These are phyloP conservation scores for Epichloe coenophiala DNA, from an alignment of 2,329 filamentous ascomycete genomes.

Conservation along the genomic window DNA sequence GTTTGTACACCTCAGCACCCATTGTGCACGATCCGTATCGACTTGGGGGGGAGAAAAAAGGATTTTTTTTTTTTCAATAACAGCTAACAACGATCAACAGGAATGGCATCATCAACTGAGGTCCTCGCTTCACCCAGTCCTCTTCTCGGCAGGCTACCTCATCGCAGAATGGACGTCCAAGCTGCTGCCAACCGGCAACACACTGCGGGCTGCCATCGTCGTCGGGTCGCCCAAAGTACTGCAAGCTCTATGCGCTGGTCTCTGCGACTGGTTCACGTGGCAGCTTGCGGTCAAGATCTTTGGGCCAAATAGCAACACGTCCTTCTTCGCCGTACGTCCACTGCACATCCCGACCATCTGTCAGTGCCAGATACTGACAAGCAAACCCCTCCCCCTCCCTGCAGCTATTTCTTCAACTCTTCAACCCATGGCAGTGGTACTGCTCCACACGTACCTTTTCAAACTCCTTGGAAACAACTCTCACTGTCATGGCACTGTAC, in stretches of 20 bases:
- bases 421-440: slow-evolving; percentile 80
- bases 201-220: slow-evolving; percentile 51
- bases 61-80: too few relatives aligned
- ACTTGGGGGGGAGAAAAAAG: accelerated
- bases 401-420: slow-evolving; percentile 23
- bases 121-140: slow-evolving; percentile 77
- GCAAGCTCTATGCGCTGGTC: slow-evolving; percentile 65
- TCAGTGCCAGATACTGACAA: not conserved
- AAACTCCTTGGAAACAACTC: slow-evolving; percentile 81
- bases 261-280: slow-evolving; percentile 81
- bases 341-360: not conserved
- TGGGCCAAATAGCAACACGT: slow-evolving; percentile 46
- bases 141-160: slow-evolving; percentile 70
- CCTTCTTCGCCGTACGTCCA: slow-evolving; percentile 52
- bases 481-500: slow-evolving; percentile 67
- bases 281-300: slow-evolving; percentile 63
- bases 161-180: slow-evolving; percentile 42
- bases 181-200: slow-evolving; percentile 37
- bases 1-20: slow-evolving; percentile 34
- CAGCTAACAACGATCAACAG: slow-evolving; percentile 30
- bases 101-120: slow-evolving; percentile 86
- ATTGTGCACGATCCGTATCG: slow-evolving; percentile 6
- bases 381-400: not conserved
- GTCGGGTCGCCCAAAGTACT: slow-evolving; percentile 58
- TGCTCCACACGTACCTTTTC: slow-evolving; percentile 87